phyloP scores from a whole-genome alignment of 2,329 filamentous ascomycete species.

The Alternaria gaisen region DNA sequence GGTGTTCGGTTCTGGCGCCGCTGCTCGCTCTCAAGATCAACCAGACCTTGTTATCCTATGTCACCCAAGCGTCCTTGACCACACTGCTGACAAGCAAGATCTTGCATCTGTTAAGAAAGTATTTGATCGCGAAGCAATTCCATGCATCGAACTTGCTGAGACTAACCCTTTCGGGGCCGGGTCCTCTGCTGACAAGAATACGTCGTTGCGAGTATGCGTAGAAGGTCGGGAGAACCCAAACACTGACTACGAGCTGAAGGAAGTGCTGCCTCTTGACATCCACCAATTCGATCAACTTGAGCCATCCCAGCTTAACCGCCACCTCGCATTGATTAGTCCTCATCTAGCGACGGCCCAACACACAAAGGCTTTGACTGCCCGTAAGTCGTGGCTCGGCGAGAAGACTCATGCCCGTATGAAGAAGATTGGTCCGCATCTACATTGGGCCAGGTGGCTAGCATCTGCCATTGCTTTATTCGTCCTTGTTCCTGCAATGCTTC shows the following conservation, averaged over 20 bases:
- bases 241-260: slow-evolving; percentile 37
- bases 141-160: slow-evolving; percentile 44
- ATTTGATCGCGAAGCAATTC: slow-evolving; percentile 35
- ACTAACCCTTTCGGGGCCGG: slow-evolving; percentile 38
- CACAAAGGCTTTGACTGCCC: slow-evolving; percentile 6
- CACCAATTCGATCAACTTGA: slow-evolving; percentile 46
- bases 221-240: slow-evolving; percentile 38
- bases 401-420: slow-evolving; percentile 18
- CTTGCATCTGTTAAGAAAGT: slow-evolving; percentile 35
- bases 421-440: slow-evolving; percentile 7
- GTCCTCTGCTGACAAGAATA: slow-evolving; percentile 27
- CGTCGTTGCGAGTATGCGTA: slow-evolving; percentile 41
- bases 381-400: slow-evolving; percentile 8
- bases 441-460: slow-evolving; percentile 13
- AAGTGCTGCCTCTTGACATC: slow-evolving; percentile 46
- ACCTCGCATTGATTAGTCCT: slow-evolving; percentile 46
- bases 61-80: slow-evolving; percentile 27
- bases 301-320: slow-evolving; percentile 50
- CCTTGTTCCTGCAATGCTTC: slow-evolving; percentile 28
- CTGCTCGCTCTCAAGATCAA: slow-evolving; percentile 11
- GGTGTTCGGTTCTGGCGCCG: slow-evolving; percentile 23
- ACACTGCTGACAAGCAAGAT: slow-evolving; percentile 25
- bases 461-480: slow-evolving; percentile 26
- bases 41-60: slow-evolving; percentile 48
- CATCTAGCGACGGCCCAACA: slow-evolving; percentile 21